Evolutionary conservation across 2,329 filamentous ascomycete species (phyloP).

Genomic region (Cladophialophora immunda): DNA sequence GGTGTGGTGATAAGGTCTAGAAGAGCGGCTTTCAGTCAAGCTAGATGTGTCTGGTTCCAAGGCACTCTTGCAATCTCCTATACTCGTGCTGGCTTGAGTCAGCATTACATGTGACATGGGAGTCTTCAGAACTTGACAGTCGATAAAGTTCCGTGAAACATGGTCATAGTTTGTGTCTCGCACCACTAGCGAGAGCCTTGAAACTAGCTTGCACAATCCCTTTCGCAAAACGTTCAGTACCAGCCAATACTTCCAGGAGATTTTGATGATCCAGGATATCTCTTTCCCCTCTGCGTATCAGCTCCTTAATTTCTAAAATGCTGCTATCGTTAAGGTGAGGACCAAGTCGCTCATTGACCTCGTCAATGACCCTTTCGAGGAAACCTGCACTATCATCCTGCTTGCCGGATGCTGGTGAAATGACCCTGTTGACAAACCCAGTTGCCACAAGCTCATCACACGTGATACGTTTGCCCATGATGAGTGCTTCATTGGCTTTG

Average conservation of each 20-base stretch:
- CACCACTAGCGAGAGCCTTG: neutral
- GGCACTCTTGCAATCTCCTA: too few relatives aligned
- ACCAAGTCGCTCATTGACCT: constrained; percentile 83
- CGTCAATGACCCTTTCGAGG: constrained; percentile 72
- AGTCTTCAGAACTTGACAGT: neutral
- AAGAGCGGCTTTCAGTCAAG: too few relatives aligned
- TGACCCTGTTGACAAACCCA: constrained; percentile 87
- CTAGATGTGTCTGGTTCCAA: too few relatives aligned
- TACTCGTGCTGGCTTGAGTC: too few relatives aligned
- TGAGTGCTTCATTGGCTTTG: constrained; percentile 88
- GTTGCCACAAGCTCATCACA: constrained; percentile 75
- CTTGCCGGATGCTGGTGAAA: constrained; percentile 68
- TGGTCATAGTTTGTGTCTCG: constrained; percentile 1
- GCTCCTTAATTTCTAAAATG: constrained; percentile 81
- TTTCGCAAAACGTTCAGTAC: constrained; percentile 46
- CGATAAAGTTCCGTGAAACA: neutral
- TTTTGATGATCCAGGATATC: constrained; percentile 79
- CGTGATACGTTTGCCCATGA: constrained; percentile 82
- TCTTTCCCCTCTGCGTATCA: constrained; percentile 77
- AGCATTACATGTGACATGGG: neutral
- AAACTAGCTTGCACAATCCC: constrained; percentile 1
- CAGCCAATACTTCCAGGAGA: constrained; percentile 83
- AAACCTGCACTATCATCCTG: constrained; percentile 66
- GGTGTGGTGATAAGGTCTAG: too few relatives aligned
- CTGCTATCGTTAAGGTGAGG: constrained; percentile 80